Base-by-base conservation (phyloP, 2,329 filamentous ascomycete species). In the Plenodomus lindquistii region DNA sequence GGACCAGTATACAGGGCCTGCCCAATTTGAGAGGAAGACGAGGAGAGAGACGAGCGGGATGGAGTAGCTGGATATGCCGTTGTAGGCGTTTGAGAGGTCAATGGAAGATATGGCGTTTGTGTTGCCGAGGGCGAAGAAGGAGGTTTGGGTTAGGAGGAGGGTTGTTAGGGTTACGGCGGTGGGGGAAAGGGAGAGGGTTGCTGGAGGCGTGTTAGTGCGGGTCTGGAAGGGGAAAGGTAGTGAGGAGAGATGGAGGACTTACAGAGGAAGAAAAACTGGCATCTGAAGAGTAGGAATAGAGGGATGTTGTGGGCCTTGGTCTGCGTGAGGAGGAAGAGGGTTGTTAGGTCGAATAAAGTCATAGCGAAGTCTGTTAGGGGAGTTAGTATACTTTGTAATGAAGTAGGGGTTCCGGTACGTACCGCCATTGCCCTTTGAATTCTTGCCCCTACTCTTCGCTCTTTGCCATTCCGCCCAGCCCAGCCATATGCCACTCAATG, bases 81-180 rank as follows among this genome's bases (percentile, higher is more conserved):
- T 99, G 75, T 99, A 99, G 0, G 92, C 92, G 67, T 87, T 96
- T 5, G 91, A 95, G 17, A 99, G 81, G 66, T 97, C 92, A 62
- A 99, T 85, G n/a, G 89, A 93, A 11, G 92, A 96, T 59, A 99
- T 96, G 35, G 94, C 88, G 70, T 99, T 99, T 39, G 89, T 90
- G 67, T 91, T 91, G 19, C 92, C 94, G 54, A 91, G 85, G 22
- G 90, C 87, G 69, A 97, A 99, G 79, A 96, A 99, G 42, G 87
- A 86, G 29, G 84, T 79, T 73, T 92, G 86, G 59, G 95, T 87
- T 35, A 96, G 77, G 27, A 97, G 82, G 27, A 97, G 77, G 8
- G 83, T 84, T 0, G 88, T 86, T 9, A 85, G 82, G 4, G 86
- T 86, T 38, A 89, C 78, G 62, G 91, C 18, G 77, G 69, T 40